Evolutionary conservation across 2,329 filamentous ascomycete species (phyloP).

Genomic region (Pyrenochaeta sp.): DNA sequence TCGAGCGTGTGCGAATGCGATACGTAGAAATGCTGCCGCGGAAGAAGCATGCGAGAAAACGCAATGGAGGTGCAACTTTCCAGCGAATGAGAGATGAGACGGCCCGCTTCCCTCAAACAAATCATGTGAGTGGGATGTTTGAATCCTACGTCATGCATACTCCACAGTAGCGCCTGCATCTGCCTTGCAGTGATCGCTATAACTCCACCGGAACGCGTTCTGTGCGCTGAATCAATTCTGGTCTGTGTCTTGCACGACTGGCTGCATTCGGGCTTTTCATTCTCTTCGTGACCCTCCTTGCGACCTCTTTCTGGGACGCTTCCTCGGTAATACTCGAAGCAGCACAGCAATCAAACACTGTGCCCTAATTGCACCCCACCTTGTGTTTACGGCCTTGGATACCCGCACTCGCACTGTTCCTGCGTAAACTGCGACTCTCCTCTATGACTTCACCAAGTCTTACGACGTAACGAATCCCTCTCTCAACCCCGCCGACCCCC

Average conservation of each 20-base stretch:
- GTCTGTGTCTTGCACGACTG: constrained; percentile 21
- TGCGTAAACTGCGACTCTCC: constrained; percentile 26
- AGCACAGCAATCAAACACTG: constrained; percentile 30
- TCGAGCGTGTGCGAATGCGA: constrained; percentile 3
- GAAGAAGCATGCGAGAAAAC: constrained; percentile 18
- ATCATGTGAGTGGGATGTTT: constrained; percentile 34
- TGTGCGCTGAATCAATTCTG: constrained; percentile 30
- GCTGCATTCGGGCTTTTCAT: constrained; percentile 27
- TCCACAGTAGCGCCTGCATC: constrained; percentile 26
- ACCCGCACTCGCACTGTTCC: constrained; percentile 27
- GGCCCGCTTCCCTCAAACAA: constrained; percentile 24
- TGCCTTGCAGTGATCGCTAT: constrained; percentile 45
- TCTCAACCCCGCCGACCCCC: constrained; percentile 29
- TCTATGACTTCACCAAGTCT: constrained; percentile 44
- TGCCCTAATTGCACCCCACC: constrained; percentile 23
- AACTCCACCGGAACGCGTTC: constrained; percentile 28
- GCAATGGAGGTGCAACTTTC: constrained; percentile 18
- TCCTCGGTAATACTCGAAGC: constrained; percentile 26
- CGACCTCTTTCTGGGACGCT: constrained; percentile 14
- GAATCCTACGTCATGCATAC: constrained; percentile 47
- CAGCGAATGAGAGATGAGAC: constrained; percentile 31
- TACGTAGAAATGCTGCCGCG: not conserved
- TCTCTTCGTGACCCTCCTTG: constrained; percentile 31
- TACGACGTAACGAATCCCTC: constrained; percentile 39
- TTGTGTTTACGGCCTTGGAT: constrained; percentile 38